phyloP scores from a whole-genome alignment of 306 rosid genomes.

The Rosa lucieae region DNA sequence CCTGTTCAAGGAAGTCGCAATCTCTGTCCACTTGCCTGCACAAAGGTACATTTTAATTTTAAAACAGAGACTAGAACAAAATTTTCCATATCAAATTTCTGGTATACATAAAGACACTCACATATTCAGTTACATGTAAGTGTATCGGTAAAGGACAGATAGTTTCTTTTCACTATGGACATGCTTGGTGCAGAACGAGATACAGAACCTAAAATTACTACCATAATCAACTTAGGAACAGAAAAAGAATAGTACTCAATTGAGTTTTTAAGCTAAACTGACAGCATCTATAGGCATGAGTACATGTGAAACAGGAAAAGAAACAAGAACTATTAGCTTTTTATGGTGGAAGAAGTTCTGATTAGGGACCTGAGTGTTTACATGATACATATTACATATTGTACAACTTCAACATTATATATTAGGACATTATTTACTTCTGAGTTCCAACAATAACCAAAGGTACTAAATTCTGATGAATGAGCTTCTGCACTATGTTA shows the following conservation, averaged over 20 bases:
- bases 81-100: not conserved
- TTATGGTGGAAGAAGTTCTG: not conserved
- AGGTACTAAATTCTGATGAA: not conserved
- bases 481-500: not conserved
- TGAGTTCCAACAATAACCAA: not conserved
- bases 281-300: not conserved
- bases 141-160: not conserved
- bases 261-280: not conserved
- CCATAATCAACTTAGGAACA: not conserved
- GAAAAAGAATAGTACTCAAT: not conserved
- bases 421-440: not conserved
- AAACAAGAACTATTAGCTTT: not conserved
- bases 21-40: conserved; percentile 94
- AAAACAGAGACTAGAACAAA: not conserved
- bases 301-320: not conserved
- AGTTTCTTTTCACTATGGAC: not conserved
- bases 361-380: not conserved
- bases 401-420: not conserved
- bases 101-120: not conserved
- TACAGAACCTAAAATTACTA: not conserved
- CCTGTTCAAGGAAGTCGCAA: conserved; percentile 94
- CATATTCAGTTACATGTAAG: not conserved
- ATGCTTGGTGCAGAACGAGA: not conserved
- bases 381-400: not conserved
- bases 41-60: conserved; percentile 10